Evolutionary conservation across 768 basidiomycete species (phyloP).

Genomic region (Omphalotus guepiniiformis): DNA sequence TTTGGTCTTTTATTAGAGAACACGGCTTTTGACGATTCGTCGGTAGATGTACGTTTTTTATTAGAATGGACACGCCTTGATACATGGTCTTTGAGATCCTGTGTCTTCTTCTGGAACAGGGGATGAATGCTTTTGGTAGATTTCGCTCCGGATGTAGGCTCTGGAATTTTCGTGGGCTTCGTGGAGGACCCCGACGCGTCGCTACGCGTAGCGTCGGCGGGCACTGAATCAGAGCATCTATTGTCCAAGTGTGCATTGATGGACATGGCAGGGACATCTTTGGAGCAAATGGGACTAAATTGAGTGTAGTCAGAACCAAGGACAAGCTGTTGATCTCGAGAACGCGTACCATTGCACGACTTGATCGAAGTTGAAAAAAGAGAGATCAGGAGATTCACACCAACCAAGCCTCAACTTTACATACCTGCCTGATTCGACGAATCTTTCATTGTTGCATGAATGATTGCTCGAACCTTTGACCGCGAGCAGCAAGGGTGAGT

Average conservation of each 20-base stretch:
- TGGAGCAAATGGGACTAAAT: slow-evolving; percentile 46
- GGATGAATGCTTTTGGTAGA: slow-evolving; percentile 34
- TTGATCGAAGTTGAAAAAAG: background rate
- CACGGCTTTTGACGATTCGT: slow-evolving; percentile 8
- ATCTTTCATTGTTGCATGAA: background rate
- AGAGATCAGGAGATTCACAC: too few species aligned
- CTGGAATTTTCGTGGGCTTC: slow-evolving; percentile 14
- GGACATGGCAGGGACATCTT: slow-evolving; percentile 30
- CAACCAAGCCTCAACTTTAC: background rate
- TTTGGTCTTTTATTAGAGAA: slow-evolving; percentile 19
- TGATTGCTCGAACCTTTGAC: background rate
- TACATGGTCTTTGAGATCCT: slow-evolving; percentile 11
- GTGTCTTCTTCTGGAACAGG: slow-evolving; percentile 31
- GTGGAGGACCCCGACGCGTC: slow-evolving; percentile 5
- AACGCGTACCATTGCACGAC: slow-evolving; percentile 8
- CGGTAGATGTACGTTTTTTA: slow-evolving; percentile 17
- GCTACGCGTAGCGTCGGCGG: slow-evolving; percentile 8
- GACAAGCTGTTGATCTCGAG: too few species aligned
- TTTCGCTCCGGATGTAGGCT: too few species aligned
- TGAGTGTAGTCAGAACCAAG: slow-evolving; percentile 5
- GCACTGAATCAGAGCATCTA: slow-evolving; percentile 28
- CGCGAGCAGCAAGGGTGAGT: background rate
- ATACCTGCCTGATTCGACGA: background rate
- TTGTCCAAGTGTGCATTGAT: slow-evolving; percentile 55
- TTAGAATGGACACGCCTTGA: background rate